Conservation (phyloP, 2,329 filamentous ascomycete species). For the Aspergillus caelatus region DNA sequence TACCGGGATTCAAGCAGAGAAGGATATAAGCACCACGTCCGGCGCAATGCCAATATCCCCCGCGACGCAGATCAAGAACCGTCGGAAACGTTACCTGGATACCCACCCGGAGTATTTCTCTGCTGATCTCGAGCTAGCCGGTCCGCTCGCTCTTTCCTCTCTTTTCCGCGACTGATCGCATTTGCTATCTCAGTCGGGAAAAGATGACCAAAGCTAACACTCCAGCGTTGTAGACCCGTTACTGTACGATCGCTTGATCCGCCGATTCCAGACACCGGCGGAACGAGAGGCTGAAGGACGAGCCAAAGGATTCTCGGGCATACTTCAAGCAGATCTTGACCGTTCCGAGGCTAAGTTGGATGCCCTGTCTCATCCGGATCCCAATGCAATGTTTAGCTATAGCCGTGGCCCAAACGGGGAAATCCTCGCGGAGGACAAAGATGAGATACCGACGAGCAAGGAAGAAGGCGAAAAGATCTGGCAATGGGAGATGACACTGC, state of each 20-base stretch:
- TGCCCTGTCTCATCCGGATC: constrained; percentile 59
- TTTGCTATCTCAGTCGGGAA: constrained; percentile 16
- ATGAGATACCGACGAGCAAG: constrained; percentile 60
- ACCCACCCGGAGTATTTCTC: constrained; percentile 73
- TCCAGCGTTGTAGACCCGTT: constrained; percentile 63
- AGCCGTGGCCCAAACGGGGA: constrained; percentile 56
- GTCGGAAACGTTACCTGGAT: constrained; percentile 75
- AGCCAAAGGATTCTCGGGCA: constrained; percentile 74
- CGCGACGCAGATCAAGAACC: constrained; percentile 68
- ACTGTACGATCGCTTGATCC: constrained; percentile 78
- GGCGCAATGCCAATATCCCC: constrained; percentile 32
- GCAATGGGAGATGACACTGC: constrained; percentile 70
- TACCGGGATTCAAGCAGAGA: constrained; percentile 26
- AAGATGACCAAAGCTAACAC: constrained; percentile 30
- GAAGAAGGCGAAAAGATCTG: constrained; percentile 71
- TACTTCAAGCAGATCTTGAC: constrained; percentile 75
- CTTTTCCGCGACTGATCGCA: constrained; percentile 22
- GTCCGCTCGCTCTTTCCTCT: constrained; percentile 45
- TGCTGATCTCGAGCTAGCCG: constrained; percentile 64
- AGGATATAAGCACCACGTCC: constrained; percentile 3
- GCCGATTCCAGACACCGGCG: constrained; percentile 71
- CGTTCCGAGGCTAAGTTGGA: constrained; percentile 76
- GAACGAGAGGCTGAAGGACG: constrained; percentile 76
- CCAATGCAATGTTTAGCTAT: constrained; percentile 54
- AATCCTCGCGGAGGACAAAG: constrained; percentile 61